These are phyloP conservation scores for Ophiocordyceps camponoti-saundersi DNA, from an alignment of 2,329 filamentous ascomycete genomes.

Conservation along the genomic window DNA sequence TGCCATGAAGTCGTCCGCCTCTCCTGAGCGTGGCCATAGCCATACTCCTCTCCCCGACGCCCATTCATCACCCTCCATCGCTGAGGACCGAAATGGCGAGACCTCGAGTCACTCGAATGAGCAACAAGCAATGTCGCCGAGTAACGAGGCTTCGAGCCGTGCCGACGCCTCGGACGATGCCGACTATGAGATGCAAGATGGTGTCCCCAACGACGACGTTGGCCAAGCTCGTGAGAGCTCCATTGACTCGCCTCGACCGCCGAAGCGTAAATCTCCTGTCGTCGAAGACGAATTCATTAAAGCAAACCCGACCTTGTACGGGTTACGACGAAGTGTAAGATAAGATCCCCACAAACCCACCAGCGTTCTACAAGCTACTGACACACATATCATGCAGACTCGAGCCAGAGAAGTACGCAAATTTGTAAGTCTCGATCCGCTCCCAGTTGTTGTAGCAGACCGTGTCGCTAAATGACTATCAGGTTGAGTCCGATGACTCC, in stretches of 20 bases:
- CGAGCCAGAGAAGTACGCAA: slow-evolving; percentile 40
- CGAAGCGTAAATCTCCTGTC: slow-evolving; percentile 54
- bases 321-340: slow-evolving; percentile 78
- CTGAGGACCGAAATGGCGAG: slow-evolving; percentile 22
- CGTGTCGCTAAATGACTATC: neutral
- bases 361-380: slow-evolving; percentile 12
- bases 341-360: slow-evolving; percentile 5
- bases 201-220: slow-evolving; percentile 26
- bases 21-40: slow-evolving; percentile 16
- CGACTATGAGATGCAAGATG: slow-evolving; percentile 62
- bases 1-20: slow-evolving; percentile 20
- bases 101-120: slow-evolving; percentile 21
- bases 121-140: slow-evolving; percentile 24
- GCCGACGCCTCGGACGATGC: slow-evolving; percentile 47
- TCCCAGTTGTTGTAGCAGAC: neutral
- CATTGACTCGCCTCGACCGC: slow-evolving; percentile 47
- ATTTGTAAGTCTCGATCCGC: slow-evolving; percentile 25
- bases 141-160: slow-evolving; percentile 29
- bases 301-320: slow-evolving; percentile 89
- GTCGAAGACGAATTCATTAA: slow-evolving; percentile 73
- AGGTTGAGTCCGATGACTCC: slow-evolving; percentile 43
- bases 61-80: slow-evolving; percentile 26
- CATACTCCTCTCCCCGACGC: slow-evolving; percentile 67
- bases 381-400: slow-evolving; percentile 20
- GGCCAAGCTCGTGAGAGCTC: slow-evolving; percentile 49